These are phyloP conservation scores for Mercurialis annua DNA, from an alignment of 345 rosid species.

Conservation along the genomic window DNA sequence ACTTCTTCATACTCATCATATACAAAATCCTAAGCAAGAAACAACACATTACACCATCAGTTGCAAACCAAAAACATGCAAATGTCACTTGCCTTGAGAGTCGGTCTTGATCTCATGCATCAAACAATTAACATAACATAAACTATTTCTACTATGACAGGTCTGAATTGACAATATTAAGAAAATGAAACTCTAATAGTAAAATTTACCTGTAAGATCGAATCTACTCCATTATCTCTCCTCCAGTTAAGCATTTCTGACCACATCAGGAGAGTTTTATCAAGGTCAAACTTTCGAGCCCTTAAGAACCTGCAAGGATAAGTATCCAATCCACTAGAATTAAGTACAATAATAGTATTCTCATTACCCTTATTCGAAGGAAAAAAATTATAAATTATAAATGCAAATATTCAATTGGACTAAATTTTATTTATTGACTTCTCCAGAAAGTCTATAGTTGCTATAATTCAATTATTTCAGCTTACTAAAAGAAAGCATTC, in stretches of 20 bases:
- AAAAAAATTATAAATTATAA: too few relatives aligned
- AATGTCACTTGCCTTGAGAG: background rate
- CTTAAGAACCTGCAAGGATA: conserved; percentile 62
- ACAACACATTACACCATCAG: conserved; percentile 6
- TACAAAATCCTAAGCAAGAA: conserved; percentile 66
- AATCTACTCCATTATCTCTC: conserved; percentile 65
- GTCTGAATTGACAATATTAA: conserved; percentile 7
- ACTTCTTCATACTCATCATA: conserved; percentile 81
- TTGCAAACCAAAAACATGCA: conserved; percentile 3
- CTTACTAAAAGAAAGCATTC: too few relatives aligned
- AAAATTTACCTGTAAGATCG: conserved; percentile 67
- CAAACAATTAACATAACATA: background rate
- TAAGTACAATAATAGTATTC: background rate
- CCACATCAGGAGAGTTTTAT: conserved; percentile 88
- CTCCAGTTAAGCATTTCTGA: conserved; percentile 93
- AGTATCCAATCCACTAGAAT: conserved; percentile 6
- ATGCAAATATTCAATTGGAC: too few relatives aligned
- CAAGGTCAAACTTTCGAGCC: conserved; percentile 80
- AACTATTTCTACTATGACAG: background rate
- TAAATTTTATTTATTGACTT: too few relatives aligned
- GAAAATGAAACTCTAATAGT: background rate
- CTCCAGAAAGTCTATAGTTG: too few relatives aligned
- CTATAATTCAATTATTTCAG: too few relatives aligned
- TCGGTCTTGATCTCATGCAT: conserved; percentile 15
- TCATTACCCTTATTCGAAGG: too few relatives aligned